Evolutionary conservation across 805 yeast genomes (phyloP), one percentile per base, ranked within the genome.

Genomic region (Candida berthetii): DNA sequence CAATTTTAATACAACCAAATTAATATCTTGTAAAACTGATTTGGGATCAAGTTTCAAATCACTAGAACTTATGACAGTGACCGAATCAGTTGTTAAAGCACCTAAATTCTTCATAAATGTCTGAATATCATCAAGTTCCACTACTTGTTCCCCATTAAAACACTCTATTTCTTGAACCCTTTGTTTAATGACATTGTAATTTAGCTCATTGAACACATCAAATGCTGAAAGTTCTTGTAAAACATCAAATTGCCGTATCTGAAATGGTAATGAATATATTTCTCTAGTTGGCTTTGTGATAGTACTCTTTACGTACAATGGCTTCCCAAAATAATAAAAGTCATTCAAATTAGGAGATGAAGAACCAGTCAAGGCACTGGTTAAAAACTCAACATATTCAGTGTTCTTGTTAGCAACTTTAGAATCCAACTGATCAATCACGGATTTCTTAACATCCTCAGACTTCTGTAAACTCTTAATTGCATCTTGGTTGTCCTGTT

Each of bases 201-300:
- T 25, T 17, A 41, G 11, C 7, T 42, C 39, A 18, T 48, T 48
- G 33, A 35, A 48, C n/a, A 46, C 31, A 36, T 46, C 47, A 22
- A 46, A 32, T 17, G 29, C 18, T 38, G 11, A 15, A 33, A 10
- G 22, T 14, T 7, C 7, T 29, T 29, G 10, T 6, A 7, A 7
- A 7, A 9, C 2, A 19, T 13, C 13, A 11, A 10, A 2, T 20
- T 16, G 13, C 14, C 10, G 7, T 29, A 29, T 29, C 11, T 29
- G 14, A 15, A 29, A 29, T 7, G 36, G 37, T 17, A 43, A 31
- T 11, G 36, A 24, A 24, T 25, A 15, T 1, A 33, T 11, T n/a
- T 45, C 49, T 29, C 7, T 14, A 3, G 33, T 5, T n/a, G 38
- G 38, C 16, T 18, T 24, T 7, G n/a, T 22, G 14, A 25, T 24